Evolutionary conservation across 805 yeast species (phyloP).

Genomic region (Kodamaea laetipori): DNA sequence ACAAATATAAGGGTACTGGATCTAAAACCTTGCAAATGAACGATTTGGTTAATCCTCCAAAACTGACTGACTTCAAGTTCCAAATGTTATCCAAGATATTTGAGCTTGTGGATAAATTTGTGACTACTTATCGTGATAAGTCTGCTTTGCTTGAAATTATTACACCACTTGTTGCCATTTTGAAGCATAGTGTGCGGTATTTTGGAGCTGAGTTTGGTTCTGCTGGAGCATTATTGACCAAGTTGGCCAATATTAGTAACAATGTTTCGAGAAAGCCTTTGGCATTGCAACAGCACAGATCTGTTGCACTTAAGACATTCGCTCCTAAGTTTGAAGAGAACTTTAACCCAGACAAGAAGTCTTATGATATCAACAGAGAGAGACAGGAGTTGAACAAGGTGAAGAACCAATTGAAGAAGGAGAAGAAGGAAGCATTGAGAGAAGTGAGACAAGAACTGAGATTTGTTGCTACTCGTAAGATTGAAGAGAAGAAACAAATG

Average conservation of each 20-base stretch:
- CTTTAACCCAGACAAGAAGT: slow-evolving; percentile 93
- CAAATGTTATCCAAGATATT: slow-evolving; percentile 37
- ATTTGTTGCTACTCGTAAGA: slow-evolving; percentile 84
- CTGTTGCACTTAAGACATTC: slow-evolving; percentile 78
- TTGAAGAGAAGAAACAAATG: slow-evolving; percentile 71
- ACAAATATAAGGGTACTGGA: slow-evolving; percentile 15
- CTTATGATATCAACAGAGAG: slow-evolving; percentile 79
- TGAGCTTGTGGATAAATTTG: slow-evolving; percentile 31
- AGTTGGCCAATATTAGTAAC: slow-evolving; percentile 48
- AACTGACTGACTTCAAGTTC: slow-evolving; percentile 23
- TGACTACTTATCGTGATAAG: slow-evolving; percentile 60
- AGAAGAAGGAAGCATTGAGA: slow-evolving; percentile 81
- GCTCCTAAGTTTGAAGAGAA: slow-evolving; percentile 95
- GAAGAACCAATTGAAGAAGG: slow-evolving; percentile 85
- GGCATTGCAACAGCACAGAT: slow-evolving; percentile 78
- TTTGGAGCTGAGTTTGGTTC: slow-evolving; percentile 33
- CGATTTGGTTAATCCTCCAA: slow-evolving; percentile 8
- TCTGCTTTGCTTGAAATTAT: slow-evolving; percentile 62
- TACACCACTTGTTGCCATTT: slow-evolving; percentile 45
- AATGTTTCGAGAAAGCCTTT: slow-evolving; percentile 56
- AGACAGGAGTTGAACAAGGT: slow-evolving; percentile 83
- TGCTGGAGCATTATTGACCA: slow-evolving; percentile 46
- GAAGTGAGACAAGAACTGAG: slow-evolving; percentile 88
- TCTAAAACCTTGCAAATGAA: slow-evolving; percentile 16
- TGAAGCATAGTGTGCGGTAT: slow-evolving; percentile 41